These are phyloP conservation scores for Geranium rotundifolium DNA, from an alignment of 345 rosid genomes.

Conservation along the genomic window DNA sequence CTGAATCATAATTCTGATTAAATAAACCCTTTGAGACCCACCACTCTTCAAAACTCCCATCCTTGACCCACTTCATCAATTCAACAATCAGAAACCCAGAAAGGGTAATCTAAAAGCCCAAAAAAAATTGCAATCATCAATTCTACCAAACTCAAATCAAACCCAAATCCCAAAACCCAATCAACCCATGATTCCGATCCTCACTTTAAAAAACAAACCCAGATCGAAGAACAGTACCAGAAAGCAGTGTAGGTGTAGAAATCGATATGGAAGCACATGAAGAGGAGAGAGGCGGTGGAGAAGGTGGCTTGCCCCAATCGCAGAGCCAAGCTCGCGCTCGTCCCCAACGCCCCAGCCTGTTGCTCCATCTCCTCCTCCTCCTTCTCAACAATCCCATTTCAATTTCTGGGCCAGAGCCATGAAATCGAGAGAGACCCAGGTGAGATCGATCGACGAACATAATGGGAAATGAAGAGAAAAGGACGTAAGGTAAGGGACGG, in stretches of 20 bases:
- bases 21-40: no score
- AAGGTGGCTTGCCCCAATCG: slow-evolving; percentile 45
- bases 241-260: slow-evolving; percentile 52
- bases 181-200: no score
- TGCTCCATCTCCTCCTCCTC: slow-evolving; percentile 13
- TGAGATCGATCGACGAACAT: background rate
- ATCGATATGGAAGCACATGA: slow-evolving; percentile 43
- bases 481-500: background rate
- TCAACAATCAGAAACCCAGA: no score
- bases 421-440: background rate
- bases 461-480: background rate
- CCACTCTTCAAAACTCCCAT: no score
- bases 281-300: slow-evolving; percentile 43
- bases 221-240: slow-evolving; percentile 27
- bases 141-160: background rate
- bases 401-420: background rate
- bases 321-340: slow-evolving; percentile 45
- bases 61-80: no score
- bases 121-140: background rate
- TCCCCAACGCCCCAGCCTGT: slow-evolving; percentile 41
- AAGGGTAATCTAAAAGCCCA: no score
- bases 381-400: background rate
- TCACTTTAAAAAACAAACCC: background rate
- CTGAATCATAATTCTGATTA: no score
- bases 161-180: no score